Conservation (phyloP, 176 grass and related monocot genomes). For the Oryza coarctata region DNA sequence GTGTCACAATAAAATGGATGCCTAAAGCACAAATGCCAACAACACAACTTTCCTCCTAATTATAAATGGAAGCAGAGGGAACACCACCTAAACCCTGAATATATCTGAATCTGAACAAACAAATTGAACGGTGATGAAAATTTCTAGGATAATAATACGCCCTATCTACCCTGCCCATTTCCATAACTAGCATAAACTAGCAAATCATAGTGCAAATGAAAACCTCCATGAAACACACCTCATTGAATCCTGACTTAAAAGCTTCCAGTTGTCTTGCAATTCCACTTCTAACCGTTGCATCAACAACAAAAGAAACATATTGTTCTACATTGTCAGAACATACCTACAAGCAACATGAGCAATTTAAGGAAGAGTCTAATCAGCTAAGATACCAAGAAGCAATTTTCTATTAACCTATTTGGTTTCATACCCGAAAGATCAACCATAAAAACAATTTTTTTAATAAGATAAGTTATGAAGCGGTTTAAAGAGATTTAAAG, state of each 20-base stretch:
- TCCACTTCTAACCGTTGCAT: slow-evolving; percentile 68
- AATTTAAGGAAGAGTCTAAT: slow-evolving; percentile 24
- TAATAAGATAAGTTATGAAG: too few relatives aligned
- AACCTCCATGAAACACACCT: slow-evolving; percentile 50
- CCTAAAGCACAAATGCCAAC: slow-evolving; percentile 1
- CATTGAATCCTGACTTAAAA: slow-evolving; percentile 91
- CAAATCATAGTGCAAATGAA: slow-evolving; percentile 5
- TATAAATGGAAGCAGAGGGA: neutral
- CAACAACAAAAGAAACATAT: slow-evolving; percentile 68
- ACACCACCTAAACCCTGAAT: neutral
- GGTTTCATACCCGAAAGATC: too few relatives aligned
- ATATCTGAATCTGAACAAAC: slow-evolving; percentile 1
- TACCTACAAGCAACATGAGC: slow-evolving; percentile 54
- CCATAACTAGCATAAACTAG: neutral
- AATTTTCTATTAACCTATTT: too few relatives aligned
- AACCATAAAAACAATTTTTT: too few relatives aligned
- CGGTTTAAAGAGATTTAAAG: too few relatives aligned
- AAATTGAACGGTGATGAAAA: neutral
- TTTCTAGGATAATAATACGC: neutral
- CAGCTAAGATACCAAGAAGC: too few relatives aligned
- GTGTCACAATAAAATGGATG: slow-evolving; percentile 26
- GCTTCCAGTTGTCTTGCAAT: slow-evolving; percentile 74
- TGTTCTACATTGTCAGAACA: slow-evolving; percentile 74
- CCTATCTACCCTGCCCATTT: neutral
- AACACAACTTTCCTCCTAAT: neutral